phyloP scores from a whole-genome alignment of 148 eudicot genomes.

The Nepenthes mirabilis region DNA sequence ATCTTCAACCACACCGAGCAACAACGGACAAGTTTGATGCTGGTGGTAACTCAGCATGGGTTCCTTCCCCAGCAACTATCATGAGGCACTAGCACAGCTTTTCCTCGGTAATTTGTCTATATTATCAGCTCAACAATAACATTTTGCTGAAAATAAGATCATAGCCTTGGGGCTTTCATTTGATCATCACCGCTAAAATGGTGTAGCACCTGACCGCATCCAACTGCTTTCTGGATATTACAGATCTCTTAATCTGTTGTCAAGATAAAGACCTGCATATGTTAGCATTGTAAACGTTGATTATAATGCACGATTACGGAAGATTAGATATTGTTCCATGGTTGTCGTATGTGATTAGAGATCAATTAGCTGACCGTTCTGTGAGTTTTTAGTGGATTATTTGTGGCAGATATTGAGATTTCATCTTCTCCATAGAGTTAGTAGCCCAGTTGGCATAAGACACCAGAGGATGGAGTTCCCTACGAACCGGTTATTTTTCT shows the following conservation, averaged over 20 bases:
- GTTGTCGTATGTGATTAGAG: no score
- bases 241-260: background rate
- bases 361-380: no score
- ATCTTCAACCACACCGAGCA: constrained; percentile 8
- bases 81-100: constrained; percentile 21
- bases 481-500: no score
- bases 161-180: background rate
- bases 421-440: no score
- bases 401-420: no score
- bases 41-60: constrained; percentile 41
- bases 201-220: background rate
- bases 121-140: constrained; percentile 3
- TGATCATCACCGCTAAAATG: background rate
- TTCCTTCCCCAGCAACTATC: constrained; percentile 33
- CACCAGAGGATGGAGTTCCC: no score
- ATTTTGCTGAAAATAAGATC: no score
- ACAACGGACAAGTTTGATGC: constrained; percentile 22
- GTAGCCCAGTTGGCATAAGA: no score
- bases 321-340: no score
- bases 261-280: background rate
- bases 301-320: background rate
- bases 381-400: no score
- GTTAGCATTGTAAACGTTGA: background rate
- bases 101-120: constrained; percentile 28
- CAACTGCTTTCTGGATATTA: background rate